Evolutionary conservation across 805 yeast species (phyloP).

Genomic region (Yueomyces sp.): DNA sequence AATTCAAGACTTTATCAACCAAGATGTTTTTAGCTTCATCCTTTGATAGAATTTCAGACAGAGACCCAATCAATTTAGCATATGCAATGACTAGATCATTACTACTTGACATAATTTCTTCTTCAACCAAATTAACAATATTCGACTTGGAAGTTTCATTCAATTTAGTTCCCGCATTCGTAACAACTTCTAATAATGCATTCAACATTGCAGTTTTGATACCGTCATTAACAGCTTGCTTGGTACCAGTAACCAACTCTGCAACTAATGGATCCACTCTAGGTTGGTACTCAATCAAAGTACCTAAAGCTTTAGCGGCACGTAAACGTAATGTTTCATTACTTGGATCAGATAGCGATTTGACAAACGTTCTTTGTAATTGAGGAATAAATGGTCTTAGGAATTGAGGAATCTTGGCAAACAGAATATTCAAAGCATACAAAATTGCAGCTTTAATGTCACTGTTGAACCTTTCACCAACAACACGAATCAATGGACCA

Average conservation of each 20-base stretch:
- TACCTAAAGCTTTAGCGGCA: constrained; percentile 84
- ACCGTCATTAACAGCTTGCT: constrained; percentile 47
- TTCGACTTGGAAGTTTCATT: constrained; percentile 57
- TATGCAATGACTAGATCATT: constrained; percentile 61
- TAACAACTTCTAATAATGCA: constrained; percentile 72
- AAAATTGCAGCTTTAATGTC: constrained; percentile 93
- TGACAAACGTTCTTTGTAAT: constrained; percentile 90
- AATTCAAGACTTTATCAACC: constrained; percentile 42
- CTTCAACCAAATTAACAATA: constrained; percentile 62
- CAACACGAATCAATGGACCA: constrained; percentile 95
- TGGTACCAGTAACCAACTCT: constrained; percentile 70
- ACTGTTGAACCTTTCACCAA: constrained; percentile 86
- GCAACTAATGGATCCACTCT: constrained; percentile 86
- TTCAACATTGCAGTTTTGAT: constrained; percentile 77
- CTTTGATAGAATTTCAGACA: constrained; percentile 49
- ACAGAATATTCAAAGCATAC: constrained; percentile 64
- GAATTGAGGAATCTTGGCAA: constrained; percentile 76
- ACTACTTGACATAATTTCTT: constrained; percentile 41
- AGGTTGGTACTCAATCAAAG: constrained; percentile 78
- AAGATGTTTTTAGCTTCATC: constrained; percentile 55
- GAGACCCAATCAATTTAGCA: constrained; percentile 66
- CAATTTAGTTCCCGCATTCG: constrained; percentile 66
- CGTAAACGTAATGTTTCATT: constrained; percentile 64
- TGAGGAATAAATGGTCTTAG: constrained; percentile 95
- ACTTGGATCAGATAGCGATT: constrained; percentile 68